Base-by-base conservation (phyloP, 2,329 filamentous ascomycete species). In the Scedosporium boydii region DNA sequence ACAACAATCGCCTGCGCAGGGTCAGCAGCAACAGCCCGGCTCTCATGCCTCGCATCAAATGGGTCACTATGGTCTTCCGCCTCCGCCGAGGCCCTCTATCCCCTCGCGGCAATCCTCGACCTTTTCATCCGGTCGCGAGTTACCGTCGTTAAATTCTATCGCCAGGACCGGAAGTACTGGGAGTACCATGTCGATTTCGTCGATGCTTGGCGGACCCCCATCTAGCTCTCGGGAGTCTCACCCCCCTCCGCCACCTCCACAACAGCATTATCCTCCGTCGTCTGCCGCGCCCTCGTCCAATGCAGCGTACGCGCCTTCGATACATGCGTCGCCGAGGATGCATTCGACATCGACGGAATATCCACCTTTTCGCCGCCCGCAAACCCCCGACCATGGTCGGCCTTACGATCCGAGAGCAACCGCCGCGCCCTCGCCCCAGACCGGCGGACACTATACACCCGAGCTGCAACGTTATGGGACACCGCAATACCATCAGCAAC, bases 361-460 rank as follows among this genome's bases (percentile, higher is more conserved):
- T 64, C 77, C 76, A 60, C 79, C 82, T 4, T 88, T 83, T 71
- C 81, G 87, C 65, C 80, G 88, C 64, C 88, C 88, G 2, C 86
- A 89, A 63, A 91, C 88, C 0, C 89, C 89, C n/a, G 88, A 91
- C 55, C 85, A 87, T 64, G 78, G 81, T 57, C 80, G 83, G 68
- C 76, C 77, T 62, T 84, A 85, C 74, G 78, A 78, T 65, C 75
- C 74, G 46, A 75, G 81, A 68, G 76, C 74, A 26, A 73, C 74
- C 65, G 69, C 75, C 3, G 77, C 76, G 16, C 77, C 76, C 4
- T 83, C 82, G 14, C 81, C 81, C 5, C 75, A 80, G 67, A 76
- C 75, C 61, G 72, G 77, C 46, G 83, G 82, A 65, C 77, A 76
- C 6, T 82, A 83, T 2, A 86, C 84, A 0, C 84, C 83, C 27